A percentile compares a stretch with the other conserved stretches of the same genome.
phyloP scores from a whole-genome alignment of 192 early-diverging fungal genomes.

The Chytriomyces sp. region DNA sequence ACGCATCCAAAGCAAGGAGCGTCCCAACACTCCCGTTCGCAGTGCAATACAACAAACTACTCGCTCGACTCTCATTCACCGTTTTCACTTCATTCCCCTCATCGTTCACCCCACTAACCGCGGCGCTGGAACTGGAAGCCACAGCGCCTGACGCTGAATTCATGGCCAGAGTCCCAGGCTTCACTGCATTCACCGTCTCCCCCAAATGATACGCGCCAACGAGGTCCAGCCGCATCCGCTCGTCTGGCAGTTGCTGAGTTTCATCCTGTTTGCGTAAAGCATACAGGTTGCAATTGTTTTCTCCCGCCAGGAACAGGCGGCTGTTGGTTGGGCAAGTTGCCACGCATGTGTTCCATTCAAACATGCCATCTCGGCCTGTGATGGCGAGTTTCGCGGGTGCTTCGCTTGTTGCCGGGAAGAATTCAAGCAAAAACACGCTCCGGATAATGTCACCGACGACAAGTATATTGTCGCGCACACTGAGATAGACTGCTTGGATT shows the following conservation, averaged over 20 bases:
- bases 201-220: slow-evolving; percentile 80
- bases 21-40: slow-evolving; percentile 82
- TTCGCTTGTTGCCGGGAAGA: slow-evolving; percentile 28
- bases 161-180: slow-evolving; percentile 79
- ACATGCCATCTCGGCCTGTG: slow-evolving; percentile 65
- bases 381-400: slow-evolving; percentile 48
- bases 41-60: slow-evolving; percentile 76
- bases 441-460: slow-evolving; percentile 85
- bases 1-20: slow-evolving; percentile 68
- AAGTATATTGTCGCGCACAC: slow-evolving; percentile 63
- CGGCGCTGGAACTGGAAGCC: neutral
- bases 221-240: slow-evolving; percentile 58
- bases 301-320: slow-evolving; percentile 65
- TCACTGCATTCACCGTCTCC: slow-evolving; percentile 79
- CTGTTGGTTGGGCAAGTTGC: slow-evolving; percentile 55
- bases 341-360: slow-evolving; percentile 70
- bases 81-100: slow-evolving; percentile 28
- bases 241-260: slow-evolving; percentile 50
- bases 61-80: neutral
- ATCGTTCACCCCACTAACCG: slow-evolving; percentile 60
- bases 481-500: slow-evolving; percentile 62
- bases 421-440: slow-evolving; percentile 70
- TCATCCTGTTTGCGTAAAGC: slow-evolving; percentile 61
- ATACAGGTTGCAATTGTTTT: slow-evolving; percentile 67
- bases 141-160: slow-evolving; percentile 39